Base-by-base conservation (phyloP, 352 stramenopile genomes). In the Phytophthora parvispora region DNA sequence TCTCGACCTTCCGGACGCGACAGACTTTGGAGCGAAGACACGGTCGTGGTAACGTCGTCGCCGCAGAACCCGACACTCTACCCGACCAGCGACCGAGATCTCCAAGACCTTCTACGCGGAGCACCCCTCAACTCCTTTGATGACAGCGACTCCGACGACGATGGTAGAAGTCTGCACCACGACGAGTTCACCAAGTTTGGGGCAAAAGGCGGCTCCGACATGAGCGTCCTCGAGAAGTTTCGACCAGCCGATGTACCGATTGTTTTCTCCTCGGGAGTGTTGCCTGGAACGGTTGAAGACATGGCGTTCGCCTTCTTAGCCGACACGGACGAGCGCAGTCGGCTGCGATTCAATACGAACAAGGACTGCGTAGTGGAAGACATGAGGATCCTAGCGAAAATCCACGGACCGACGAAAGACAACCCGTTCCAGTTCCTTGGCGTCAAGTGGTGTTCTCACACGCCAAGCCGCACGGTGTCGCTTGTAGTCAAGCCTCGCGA, bases 381-480 rank as follows among this genome's bases (percentile, higher is more conserved):
- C 27, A 53, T 56, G 40, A 59, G 64, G 29, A 73, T 77, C 34
- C 58, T 77, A 2, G 59, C 69, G 4, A 38, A 69, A 22, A 71
- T 77, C 25, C 57, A 64, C 3, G 59, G 59, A 3, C 69, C 69
- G 8, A 74, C 64, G 6, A 40, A 54, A 20, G 69, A 74, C 18
- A 74, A 82, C 36, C 78, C 81, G 16, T 82, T 82, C 51, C 78
- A 74, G 6, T 87, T 84, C 42, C 65, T 86, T 12, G 75, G 75
- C 7, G 45, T 89, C 65, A 89, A 89, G 36, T 89, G 81, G 81
- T 70, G 67, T 42, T 64, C 65, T 9, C 64, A 55, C 6, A 62
- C 53, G 6, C 16, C 64, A 16, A 51, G 58, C 29, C 59, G 58
- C 9, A 53, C 75, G 3, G 40, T 70, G 32, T 55, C 62, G 7